These are phyloP conservation scores for Nannochloris sp. DNA, from an alignment of 139 green algal species.

Conservation along the genomic window DNA sequence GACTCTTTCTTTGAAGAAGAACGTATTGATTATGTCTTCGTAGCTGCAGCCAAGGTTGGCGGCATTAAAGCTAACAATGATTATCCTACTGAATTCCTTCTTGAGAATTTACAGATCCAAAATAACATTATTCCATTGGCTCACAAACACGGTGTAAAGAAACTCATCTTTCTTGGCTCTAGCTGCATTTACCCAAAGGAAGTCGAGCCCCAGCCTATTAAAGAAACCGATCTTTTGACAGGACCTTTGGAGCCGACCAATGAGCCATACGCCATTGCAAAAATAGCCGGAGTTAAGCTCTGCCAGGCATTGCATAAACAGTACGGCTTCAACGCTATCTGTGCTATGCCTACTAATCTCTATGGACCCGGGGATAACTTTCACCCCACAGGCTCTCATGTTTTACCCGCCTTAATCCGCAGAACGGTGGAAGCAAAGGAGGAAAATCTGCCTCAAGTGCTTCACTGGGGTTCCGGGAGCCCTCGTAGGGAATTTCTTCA, in stretches of 20 bases:
- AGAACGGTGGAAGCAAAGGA: constrained; percentile 52
- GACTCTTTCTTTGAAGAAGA: constrained; percentile 24
- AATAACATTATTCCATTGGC: constrained; percentile 26
- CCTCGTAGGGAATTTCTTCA: constrained; percentile 16
- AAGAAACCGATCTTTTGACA: constrained; percentile 29
- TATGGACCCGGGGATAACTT: constrained; percentile 73
- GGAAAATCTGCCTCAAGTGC: constrained; percentile 33
- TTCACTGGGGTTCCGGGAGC: constrained; percentile 45
- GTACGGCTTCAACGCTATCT: constrained; percentile 52
- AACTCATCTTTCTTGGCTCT: constrained; percentile 41
- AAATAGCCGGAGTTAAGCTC: constrained; percentile 45
- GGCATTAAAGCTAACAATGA: constrained; percentile 35
- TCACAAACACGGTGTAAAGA: constrained; percentile 25
- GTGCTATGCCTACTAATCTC: constrained; percentile 66
- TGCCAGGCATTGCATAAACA: constrained; percentile 34
- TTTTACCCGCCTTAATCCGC: constrained; percentile 62
- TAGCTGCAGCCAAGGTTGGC: constrained; percentile 37
- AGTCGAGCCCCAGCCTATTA: constrained; percentile 30
- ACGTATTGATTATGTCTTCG: constrained; percentile 21
- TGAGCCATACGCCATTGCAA: constrained; percentile 40
- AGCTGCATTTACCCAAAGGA: constrained; percentile 45
- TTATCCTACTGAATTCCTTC: constrained; percentile 38
- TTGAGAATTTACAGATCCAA: constrained; percentile 38
- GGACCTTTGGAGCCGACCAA: constrained; percentile 41
- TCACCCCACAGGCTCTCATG: constrained; percentile 47